Evolutionary conservation across 139 green algal species (phyloP).

Genomic region (Micractinium conductrix): DNA sequence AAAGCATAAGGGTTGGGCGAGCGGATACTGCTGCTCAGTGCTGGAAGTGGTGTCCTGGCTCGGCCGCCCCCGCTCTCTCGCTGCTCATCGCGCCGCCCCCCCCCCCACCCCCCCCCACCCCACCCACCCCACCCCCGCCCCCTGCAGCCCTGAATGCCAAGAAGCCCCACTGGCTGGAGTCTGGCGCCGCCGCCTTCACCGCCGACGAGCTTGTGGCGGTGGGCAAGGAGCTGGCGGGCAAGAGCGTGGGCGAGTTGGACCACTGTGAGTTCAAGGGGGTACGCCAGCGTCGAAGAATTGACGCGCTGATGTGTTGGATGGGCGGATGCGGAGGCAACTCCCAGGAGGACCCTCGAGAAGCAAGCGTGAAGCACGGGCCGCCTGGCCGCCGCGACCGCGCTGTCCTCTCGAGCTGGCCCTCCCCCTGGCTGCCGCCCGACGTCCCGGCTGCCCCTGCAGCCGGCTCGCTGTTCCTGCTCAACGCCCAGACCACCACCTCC

Average conservation of each 20-base stretch:
- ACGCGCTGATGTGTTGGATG: not conserved
- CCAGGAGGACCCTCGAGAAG: too few relatives aligned
- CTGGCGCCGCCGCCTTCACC: not conserved
- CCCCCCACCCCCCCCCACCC: not conserved
- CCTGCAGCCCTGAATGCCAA: conserved; percentile 48
- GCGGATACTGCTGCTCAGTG: too few relatives aligned
- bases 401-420: too few relatives aligned
- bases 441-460: too few relatives aligned
- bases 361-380: too few relatives aligned
- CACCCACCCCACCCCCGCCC: not conserved
- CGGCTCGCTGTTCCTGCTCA: conserved; percentile 9
- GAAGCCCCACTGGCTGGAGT: conserved; percentile 32
- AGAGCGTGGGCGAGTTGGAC: conserved; percentile 23
- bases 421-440: too few relatives aligned
- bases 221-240: conserved; percentile 11
- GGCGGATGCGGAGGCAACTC: too few relatives aligned
- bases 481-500: conserved; percentile 1
- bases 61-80: too few relatives aligned
- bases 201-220: not conserved
- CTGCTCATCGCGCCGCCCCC: too few relatives aligned
- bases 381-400: too few relatives aligned
- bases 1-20: too few relatives aligned
- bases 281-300: not conserved
- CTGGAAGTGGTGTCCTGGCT: too few relatives aligned
- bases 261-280: not conserved